These are phyloP conservation scores for Yamadazyma dushanensis DNA, from an alignment of 1,139 yeast genomes.

Conservation along the genomic window DNA sequence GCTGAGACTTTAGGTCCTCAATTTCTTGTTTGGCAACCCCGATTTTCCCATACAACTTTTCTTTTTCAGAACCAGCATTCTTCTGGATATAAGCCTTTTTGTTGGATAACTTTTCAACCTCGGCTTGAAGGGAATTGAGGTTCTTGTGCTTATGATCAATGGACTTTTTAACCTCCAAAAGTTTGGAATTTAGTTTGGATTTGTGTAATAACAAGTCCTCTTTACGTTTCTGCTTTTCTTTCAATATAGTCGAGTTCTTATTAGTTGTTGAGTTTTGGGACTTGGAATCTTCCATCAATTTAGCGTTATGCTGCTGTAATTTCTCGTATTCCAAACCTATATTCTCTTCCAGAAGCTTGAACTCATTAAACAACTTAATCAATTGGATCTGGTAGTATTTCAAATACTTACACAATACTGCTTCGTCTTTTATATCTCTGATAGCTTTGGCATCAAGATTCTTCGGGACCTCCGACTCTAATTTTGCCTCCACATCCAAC, in stretches of 20 bases:
- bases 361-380: conserved; percentile 20
- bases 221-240: conserved; percentile 19
- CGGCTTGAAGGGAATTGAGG: conserved; percentile 5
- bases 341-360: conserved; percentile 20
- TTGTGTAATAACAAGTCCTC: conserved; percentile 30
- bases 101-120: conserved; percentile 2
- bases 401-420: conserved; percentile 6
- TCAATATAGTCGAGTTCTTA: conserved; percentile 10
- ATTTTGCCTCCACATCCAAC: neutral
- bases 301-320: conserved; percentile 28
- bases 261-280: conserved; percentile 20
- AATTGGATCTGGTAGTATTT: conserved; percentile 10
- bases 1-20: conserved; percentile 14
- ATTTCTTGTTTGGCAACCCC: neutral
- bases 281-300: conserved; percentile 31
- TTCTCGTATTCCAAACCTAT: conserved; percentile 26
- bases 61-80: conserved; percentile 4
- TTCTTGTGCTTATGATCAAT: conserved; percentile 13
- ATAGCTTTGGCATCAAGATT: conserved; percentile 5
- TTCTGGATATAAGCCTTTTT: conserved; percentile 3
- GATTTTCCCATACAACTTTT: conserved; percentile 2
- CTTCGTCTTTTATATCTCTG: conserved; percentile 6
- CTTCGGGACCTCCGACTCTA: conserved; percentile 6
- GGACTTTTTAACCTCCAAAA: conserved; percentile 24
- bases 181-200: conserved; percentile 31